A percentile compares a stretch with the other conserved stretches of the same genome.
These are phyloP conservation scores for maize (Zea mays) DNA, from an alignment of 176 grass and related monocot species.

Conservation along the genomic window Zm-B73-REFERENCE-NAM-5.0 NC_050105.1:91764501-91765000, in stretches of 20 bases:
- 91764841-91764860: slow-evolving; percentile 54
- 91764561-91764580: slow-evolving; percentile 51
- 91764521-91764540: slow-evolving; percentile 60
- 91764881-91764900: slow-evolving; percentile 35
- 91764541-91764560: slow-evolving; percentile 76
- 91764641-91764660: slow-evolving; percentile 57
- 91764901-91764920: slow-evolving; percentile 69
- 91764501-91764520: slow-evolving; percentile 58
- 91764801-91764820: slow-evolving; percentile 48
- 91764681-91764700: slow-evolving; percentile 70
- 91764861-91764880: slow-evolving; percentile 6
- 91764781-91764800: slow-evolving; percentile 68
- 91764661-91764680: slow-evolving; percentile 50
- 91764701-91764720: slow-evolving; percentile 86
- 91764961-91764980: slow-evolving; percentile 62
- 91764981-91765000: slow-evolving; percentile 24
- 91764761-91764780: slow-evolving; percentile 46
- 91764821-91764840: slow-evolving; percentile 45
- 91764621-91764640: slow-evolving; percentile 54
- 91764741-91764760: slow-evolving; percentile 53
- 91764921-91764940: slow-evolving; percentile 50
- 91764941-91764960: slow-evolving; percentile 5
- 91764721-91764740: slow-evolving; percentile 54
- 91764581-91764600: slow-evolving; percentile 65
- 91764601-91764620: slow-evolving; percentile 60